Percentiles rank a stretch among this genome's conserved stretches.
phyloP scores from a whole-genome alignment of 225 moss, liverwort and hornwort genomes.

The Pseudoscleropodium purum region DNA sequence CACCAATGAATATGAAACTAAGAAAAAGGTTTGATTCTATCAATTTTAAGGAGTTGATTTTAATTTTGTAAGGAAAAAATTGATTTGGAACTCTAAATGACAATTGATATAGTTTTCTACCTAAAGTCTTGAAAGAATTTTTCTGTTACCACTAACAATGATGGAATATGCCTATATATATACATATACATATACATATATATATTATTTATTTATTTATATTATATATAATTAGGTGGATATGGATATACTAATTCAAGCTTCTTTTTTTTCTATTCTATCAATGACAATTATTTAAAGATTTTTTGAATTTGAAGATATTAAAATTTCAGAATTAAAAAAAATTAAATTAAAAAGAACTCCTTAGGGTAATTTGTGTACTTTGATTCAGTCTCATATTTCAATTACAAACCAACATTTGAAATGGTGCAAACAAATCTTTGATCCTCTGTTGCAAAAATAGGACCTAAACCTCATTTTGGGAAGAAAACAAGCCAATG shows the following conservation, averaged over 20 bases:
- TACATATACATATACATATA: background rate
- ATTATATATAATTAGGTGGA: no score
- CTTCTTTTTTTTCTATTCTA: background rate
- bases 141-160: background rate
- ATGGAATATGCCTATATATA: background rate
- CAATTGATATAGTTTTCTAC: background rate
- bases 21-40: background rate
- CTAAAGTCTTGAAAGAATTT: background rate
- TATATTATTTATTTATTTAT: background rate
- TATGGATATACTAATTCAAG: background rate
- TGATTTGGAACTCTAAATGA: background rate
- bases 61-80: background rate
- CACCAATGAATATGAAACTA: background rate
- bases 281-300: background rate
- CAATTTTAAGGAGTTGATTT: no score
- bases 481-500: background rate
- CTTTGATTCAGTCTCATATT: background rate
- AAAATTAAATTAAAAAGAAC: background rate
- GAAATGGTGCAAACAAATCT: background rate
- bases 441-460: background rate
- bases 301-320: background rate
- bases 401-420: background rate
- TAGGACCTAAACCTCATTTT: background rate
- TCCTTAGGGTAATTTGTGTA: rapidly evolving
- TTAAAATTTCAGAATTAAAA: background rate